Evolutionary conservation across 2,329 filamentous ascomycete genomes (phyloP).

Genomic region (Diaporthe helianthi): DNA sequence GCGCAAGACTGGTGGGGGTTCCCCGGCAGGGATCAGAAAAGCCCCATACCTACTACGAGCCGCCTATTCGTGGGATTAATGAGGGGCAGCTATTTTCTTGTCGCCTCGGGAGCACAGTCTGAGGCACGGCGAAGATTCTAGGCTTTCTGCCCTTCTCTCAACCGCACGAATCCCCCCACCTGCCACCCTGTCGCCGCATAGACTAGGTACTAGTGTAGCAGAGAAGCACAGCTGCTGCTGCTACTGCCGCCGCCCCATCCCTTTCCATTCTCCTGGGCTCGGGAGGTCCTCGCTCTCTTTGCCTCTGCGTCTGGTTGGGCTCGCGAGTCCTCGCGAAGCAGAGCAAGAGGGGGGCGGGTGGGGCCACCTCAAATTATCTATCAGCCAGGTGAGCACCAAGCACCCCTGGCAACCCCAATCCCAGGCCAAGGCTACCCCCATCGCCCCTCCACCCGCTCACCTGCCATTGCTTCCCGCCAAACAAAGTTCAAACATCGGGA

Average conservation of each 20-base stretch:
- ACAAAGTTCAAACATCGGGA: conserved; percentile 22
- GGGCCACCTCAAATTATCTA: conserved; percentile 8
- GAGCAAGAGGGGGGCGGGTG: neutral
- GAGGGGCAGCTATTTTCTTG: conserved; percentile 2
- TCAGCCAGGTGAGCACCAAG: conserved; percentile 19
- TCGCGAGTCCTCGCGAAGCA: neutral
- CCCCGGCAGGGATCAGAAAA: neutral
- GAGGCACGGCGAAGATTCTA: conserved; percentile 30
- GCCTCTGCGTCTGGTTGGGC: neutral
- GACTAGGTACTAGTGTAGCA: neutral
- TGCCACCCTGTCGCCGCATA: neutral
- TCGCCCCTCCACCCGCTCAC: neutral
- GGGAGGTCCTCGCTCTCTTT: neutral
- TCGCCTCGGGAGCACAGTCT: conserved; percentile 7
- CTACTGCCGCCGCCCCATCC: conserved; percentile 5
- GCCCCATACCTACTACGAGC: neutral
- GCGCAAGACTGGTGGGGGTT: conserved; percentile 6
- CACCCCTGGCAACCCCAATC: too few species aligned
- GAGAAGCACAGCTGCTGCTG: neutral
- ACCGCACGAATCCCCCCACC: neutral
- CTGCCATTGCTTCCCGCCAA: conserved; percentile 17
- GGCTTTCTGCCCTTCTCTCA: conserved; percentile 10
- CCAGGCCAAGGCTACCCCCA: too few species aligned
- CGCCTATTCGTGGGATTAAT: conserved; percentile 25
- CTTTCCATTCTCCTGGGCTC: conserved; percentile 20